A percentile compares a stretch with the other conserved stretches of the same genome.
Evolutionary conservation across 2,329 filamentous ascomycete species (phyloP).

Genomic region (Pseudocercospora cruenta): DNA sequence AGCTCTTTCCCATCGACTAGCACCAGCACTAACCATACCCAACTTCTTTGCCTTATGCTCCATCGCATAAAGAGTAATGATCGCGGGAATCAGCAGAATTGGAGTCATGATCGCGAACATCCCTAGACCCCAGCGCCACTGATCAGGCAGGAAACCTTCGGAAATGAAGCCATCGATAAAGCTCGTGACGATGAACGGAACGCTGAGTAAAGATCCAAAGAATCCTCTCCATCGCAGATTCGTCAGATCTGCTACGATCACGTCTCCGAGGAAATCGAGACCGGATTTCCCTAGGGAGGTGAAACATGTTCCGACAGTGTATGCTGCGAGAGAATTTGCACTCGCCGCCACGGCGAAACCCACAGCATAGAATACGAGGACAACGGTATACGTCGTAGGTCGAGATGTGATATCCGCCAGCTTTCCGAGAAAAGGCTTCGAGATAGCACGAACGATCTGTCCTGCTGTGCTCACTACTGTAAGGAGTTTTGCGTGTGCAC

Average conservation of each 20-base stretch:
- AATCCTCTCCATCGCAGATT: constrained; percentile 39
- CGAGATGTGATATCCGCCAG: constrained; percentile 31
- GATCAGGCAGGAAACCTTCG: constrained; percentile 42
- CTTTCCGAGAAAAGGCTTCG: constrained; percentile 20
- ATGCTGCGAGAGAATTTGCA: constrained; percentile 26
- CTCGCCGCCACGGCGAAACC: constrained; percentile 15
- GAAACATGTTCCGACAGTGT: constrained; percentile 35
- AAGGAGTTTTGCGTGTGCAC: constrained; percentile 3
- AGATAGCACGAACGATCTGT: constrained; percentile 17
- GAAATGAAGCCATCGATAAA: constrained; percentile 50
- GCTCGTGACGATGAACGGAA: constrained; percentile 46
- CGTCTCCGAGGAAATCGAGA: constrained; percentile 35
- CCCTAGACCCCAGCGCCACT: constrained; percentile 37
- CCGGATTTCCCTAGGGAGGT: constrained; percentile 37
- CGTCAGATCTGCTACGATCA: constrained; percentile 38
- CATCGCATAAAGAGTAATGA: constrained; percentile 35
- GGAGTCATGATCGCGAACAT: constrained; percentile 37
- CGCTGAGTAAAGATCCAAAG: constrained; percentile 27
- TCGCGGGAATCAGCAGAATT: constrained; percentile 31
- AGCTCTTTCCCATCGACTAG: constrained; percentile 20
- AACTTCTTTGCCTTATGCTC: constrained; percentile 29
- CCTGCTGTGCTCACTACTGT: constrained; percentile 15
- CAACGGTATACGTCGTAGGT: constrained; percentile 43
- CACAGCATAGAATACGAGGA: constrained; percentile 40
- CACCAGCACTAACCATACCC: constrained; percentile 29